Conservation (phyloP, 2,329 filamentous ascomycete species). For the Coniochaeta sp. region DNA sequence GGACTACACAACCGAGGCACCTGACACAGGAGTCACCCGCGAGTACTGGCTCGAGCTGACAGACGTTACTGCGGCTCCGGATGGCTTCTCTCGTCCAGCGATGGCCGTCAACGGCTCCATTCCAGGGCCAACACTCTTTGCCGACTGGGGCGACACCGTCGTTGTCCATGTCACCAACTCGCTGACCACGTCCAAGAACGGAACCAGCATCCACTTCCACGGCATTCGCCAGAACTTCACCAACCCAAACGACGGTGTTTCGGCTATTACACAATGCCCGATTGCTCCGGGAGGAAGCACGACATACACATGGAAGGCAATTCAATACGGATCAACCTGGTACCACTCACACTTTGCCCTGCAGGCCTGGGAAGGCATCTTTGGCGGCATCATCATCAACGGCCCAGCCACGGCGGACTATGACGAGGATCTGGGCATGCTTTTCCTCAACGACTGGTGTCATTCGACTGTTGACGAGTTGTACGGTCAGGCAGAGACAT, state of each 20-base stretch:
- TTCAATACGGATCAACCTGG: constrained; percentile 48
- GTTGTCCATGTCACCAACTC: constrained; percentile 60
- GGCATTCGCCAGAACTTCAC: constrained; percentile 41
- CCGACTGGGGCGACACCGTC: constrained; percentile 55
- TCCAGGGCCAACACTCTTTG: constrained; percentile 60
- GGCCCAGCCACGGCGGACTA: constrained; percentile 47
- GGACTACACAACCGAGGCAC: constrained; percentile 25
- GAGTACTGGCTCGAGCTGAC: constrained; percentile 47
- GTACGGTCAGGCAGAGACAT: not conserved
- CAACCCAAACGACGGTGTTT: constrained; percentile 46
- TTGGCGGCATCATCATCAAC: constrained; percentile 55
- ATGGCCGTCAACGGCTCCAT: constrained; percentile 46
- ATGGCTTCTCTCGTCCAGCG: constrained; percentile 39
- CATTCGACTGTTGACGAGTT: constrained; percentile 39
- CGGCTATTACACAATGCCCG: constrained; percentile 52
- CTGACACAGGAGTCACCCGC: constrained; percentile 43
- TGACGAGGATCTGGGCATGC: constrained; percentile 55
- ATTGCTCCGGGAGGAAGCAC: constrained; percentile 52
- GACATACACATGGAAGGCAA: constrained; percentile 44
- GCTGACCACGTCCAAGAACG: constrained; percentile 29
- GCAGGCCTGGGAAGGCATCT: constrained; percentile 52
- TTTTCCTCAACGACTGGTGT: constrained; percentile 27
- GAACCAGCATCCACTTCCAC: constrained; percentile 45
- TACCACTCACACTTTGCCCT: constrained; percentile 50
- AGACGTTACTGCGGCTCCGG: constrained; percentile 42